A percentile compares a stretch with the other conserved stretches of the same genome.
phyloP scores from a whole-genome alignment of 441 rosid species.

The Corymbia calophylla region DNA sequence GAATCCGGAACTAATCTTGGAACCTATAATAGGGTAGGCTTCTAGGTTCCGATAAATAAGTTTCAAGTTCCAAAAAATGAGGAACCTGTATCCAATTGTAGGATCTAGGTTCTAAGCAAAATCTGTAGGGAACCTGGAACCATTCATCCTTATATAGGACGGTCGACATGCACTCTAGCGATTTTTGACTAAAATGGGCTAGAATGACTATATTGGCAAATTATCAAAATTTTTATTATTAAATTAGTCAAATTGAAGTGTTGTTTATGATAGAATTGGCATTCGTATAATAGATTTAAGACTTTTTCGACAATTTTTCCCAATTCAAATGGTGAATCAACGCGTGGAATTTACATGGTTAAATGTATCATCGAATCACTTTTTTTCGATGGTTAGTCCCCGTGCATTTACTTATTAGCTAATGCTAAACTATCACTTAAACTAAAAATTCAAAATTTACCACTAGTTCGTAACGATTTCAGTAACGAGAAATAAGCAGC shows the following conservation, averaged over 20 bases:
- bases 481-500: background rate
- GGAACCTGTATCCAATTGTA: too few relatives aligned
- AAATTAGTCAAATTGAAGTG: background rate
- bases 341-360: background rate
- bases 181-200: background rate
- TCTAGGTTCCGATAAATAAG: too few relatives aligned
- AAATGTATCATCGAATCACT: background rate
- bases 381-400: background rate
- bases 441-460: background rate
- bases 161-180: background rate
- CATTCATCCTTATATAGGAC: too few relatives aligned
- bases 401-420: background rate
- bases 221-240: background rate
- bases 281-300: background rate
- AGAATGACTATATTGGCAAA: background rate
- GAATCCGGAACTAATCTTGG: too few relatives aligned
- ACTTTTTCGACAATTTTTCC: background rate
- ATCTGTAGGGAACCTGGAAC: too few relatives aligned
- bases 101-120: too few relatives aligned
- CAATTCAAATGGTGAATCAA: background rate
- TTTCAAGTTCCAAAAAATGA: too few relatives aligned
- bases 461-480: background rate
- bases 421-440: background rate
- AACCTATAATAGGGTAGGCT: too few relatives aligned
- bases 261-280: fast-evolving